Conservation (phyloP, 306 rosid genomes). For the Chamaecrista fasciculata region DNA sequence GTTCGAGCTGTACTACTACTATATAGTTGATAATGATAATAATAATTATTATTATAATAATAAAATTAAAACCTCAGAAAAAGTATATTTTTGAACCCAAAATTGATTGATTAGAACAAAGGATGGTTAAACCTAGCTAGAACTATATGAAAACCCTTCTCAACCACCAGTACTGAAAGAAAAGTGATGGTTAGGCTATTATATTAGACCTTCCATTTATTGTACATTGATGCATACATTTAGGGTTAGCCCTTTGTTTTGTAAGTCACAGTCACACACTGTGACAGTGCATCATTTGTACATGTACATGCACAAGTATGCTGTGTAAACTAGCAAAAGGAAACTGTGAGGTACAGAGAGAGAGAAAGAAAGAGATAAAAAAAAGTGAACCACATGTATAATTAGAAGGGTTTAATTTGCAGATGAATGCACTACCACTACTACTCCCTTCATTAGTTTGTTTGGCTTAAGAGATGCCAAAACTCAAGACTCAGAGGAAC, state of each 20-base stretch:
- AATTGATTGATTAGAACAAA: constrained; percentile 11
- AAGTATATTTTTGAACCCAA: neutral
- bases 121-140: constrained; percentile 10
- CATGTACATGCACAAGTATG: neutral
- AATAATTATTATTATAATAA: too few relatives aligned
- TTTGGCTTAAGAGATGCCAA: constrained; percentile 23
- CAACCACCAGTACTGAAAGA: neutral
- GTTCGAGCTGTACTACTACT: neutral
- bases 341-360: neutral
- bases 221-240: neutral
- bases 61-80: neutral
- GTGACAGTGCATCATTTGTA: constrained; percentile 26
- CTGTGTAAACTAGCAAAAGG: neutral
- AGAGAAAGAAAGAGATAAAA: too few relatives aligned
- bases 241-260: constrained; percentile 34
- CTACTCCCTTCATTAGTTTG: too few relatives aligned
- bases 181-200: neutral
- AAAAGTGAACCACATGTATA: constrained; percentile 2
- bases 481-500: constrained; percentile 21
- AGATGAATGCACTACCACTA: too few relatives aligned
- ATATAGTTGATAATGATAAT: neutral
- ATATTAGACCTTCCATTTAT: too few relatives aligned
- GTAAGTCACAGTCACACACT: constrained; percentile 25
- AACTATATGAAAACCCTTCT: constrained; percentile 9
- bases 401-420: constrained; percentile 12